Conservation (phyloP, 257 asterid species). For the Solanum etuberosum region DNA sequence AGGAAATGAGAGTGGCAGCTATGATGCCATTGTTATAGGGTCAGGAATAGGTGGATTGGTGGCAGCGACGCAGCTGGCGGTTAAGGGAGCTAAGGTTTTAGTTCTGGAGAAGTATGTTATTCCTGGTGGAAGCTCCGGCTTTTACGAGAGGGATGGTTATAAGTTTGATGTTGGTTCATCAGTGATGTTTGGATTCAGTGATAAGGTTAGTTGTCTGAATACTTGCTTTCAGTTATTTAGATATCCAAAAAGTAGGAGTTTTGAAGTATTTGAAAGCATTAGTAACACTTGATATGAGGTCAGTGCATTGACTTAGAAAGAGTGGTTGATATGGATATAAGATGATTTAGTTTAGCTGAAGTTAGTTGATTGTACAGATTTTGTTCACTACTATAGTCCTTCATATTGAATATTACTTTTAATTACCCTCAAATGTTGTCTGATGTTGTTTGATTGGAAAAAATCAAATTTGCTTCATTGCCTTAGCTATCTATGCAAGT, state of each 20-base stretch:
- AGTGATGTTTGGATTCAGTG: conserved; percentile 98
- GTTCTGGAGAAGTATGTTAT: conserved; percentile 91
- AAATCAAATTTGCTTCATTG: background rate
- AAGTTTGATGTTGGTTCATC: conserved; percentile 96
- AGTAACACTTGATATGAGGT: background rate
- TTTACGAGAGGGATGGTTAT: conserved; percentile 76
- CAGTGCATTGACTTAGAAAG: background rate
- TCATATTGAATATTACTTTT: background rate
- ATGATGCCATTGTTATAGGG: conserved; percentile 87
- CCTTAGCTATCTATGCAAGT: background rate
- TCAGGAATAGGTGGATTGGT: conserved; percentile 97
- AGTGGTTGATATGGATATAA: background rate
- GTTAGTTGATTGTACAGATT: background rate
- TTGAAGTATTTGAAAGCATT: background rate
- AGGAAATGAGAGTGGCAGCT: conserved; percentile 17
- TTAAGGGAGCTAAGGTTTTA: conserved; percentile 84
- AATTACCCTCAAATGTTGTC: background rate
- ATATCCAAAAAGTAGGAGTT: background rate
- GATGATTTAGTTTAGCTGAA: background rate
- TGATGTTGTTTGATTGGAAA: background rate
- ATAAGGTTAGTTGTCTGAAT: conserved; percentile 54
- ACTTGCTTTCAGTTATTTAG: background rate
- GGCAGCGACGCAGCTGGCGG: conserved; percentile 92
- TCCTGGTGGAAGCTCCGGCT: conserved; percentile 98
- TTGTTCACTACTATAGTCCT: background rate